Conservation (phyloP, 495 filamentous ascomycete species). For the Wilcoxina mikolae region DNA sequence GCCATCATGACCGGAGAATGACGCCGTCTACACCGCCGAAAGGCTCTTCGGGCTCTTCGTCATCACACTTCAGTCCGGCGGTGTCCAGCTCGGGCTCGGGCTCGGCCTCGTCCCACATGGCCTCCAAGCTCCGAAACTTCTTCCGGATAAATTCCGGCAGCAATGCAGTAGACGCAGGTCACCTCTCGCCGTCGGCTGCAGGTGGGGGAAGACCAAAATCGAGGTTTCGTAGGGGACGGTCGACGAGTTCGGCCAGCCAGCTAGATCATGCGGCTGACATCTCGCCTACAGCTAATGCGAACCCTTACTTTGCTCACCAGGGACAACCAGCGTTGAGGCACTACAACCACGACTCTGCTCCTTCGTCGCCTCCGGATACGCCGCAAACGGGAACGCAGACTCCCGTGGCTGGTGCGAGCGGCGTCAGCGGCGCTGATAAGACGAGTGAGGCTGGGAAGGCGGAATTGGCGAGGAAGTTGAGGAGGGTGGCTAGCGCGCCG, state of each 20-base stretch:
- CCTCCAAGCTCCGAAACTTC: slow-evolving; percentile 83
- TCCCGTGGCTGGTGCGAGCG: slow-evolving; percentile 25
- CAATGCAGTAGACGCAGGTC: slow-evolving; percentile 35
- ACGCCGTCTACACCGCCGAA: slow-evolving; percentile 16
- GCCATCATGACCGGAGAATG: slow-evolving; percentile 26
- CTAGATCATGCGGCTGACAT: slow-evolving; percentile 80
- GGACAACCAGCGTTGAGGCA: slow-evolving; percentile 84
- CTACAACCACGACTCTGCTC: slow-evolving; percentile 88
- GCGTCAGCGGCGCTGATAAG: slow-evolving; percentile 46
- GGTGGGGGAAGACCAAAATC: slow-evolving; percentile 36
- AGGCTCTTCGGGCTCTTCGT: too few relatives aligned
- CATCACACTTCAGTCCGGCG: background rate
- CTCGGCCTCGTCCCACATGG: slow-evolving; percentile 31
- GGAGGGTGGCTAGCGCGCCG: slow-evolving; percentile 86
- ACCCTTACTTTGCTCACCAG: slow-evolving; percentile 95
- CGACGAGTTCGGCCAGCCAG: slow-evolving; percentile 83
- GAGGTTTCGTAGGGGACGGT: slow-evolving; percentile 40
- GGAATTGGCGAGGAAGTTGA: slow-evolving; percentile 78
- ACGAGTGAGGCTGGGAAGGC: slow-evolving; percentile 71
- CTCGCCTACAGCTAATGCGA: slow-evolving; percentile 86
- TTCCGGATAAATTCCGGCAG: slow-evolving; percentile 79
- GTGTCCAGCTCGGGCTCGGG: slow-evolving; percentile 19
- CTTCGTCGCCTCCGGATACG: slow-evolving; percentile 88
- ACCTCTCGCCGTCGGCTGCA: slow-evolving; percentile 33
- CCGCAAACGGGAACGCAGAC: slow-evolving; percentile 36